Conservation (phyloP, 306 rosid genomes). For the Chamaecrista fasciculata region DNA sequence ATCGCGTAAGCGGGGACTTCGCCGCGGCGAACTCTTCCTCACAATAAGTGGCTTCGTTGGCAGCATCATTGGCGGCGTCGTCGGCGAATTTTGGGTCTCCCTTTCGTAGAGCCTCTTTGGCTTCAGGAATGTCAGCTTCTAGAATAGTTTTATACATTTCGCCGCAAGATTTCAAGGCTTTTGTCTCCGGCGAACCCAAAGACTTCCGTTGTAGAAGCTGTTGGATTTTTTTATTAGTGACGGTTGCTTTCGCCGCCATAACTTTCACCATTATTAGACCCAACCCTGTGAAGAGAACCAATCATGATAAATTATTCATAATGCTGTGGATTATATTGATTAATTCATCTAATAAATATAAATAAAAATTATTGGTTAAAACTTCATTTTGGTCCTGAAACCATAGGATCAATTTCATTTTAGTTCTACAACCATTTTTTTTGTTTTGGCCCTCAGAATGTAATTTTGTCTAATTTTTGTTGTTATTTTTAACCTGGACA, state of each 20-base stretch:
- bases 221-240: slow-evolving; percentile 19
- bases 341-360: no score
- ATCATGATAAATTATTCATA: not conserved
- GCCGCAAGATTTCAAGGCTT: slow-evolving; percentile 34
- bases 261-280: slow-evolving; percentile 41
- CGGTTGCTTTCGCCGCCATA: slow-evolving; percentile 32
- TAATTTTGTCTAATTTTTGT: no score
- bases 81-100: slow-evolving; percentile 49
- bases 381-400: no score
- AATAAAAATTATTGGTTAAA: no score
- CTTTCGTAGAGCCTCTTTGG: slow-evolving; percentile 46
- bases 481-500: no score
- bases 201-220: not conserved
- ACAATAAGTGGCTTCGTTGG: slow-evolving; percentile 39
- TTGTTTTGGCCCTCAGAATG: no score
- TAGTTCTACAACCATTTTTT: no score
- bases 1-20: slow-evolving; percentile 28
- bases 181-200: not conserved
- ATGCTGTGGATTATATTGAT: no score
- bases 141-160: slow-evolving; percentile 24
- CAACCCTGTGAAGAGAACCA: slow-evolving; percentile 3
- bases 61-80: slow-evolving; percentile 38
- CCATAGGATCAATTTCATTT: no score
- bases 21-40: slow-evolving; percentile 33
- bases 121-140: slow-evolving; percentile 28